phyloP scores from a whole-genome alignment of 2,329 filamentous ascomycete species.

The Beauveria caledonica region DNA sequence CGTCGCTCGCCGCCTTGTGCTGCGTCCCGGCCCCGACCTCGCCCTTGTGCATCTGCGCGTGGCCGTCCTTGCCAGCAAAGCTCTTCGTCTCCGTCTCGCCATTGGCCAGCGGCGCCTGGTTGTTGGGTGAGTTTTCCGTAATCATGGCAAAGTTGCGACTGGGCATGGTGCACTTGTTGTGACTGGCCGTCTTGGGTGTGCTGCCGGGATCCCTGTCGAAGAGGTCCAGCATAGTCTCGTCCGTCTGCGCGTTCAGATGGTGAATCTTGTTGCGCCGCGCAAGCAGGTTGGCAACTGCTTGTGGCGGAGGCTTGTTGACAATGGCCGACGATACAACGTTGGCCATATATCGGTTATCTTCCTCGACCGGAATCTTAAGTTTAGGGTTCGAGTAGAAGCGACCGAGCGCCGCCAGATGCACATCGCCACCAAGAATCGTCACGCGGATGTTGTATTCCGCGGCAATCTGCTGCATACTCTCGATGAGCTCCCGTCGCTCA shows the following conservation, averaged over 20 bases:
- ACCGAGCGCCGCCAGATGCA: slow-evolving; percentile 84
- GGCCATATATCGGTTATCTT: slow-evolving; percentile 89
- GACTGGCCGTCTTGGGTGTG: slow-evolving; percentile 61
- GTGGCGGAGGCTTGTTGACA: slow-evolving; percentile 86
- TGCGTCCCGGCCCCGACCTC: slow-evolving; percentile 70
- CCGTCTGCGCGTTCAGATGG: slow-evolving; percentile 62
- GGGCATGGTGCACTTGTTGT: slow-evolving; percentile 82
- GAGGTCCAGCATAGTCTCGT: slow-evolving; percentile 88
- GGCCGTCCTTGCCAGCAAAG: slow-evolving; percentile 51
- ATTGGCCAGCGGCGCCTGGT: slow-evolving; percentile 22
- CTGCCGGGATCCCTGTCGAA: slow-evolving; percentile 83
- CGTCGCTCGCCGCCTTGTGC: slow-evolving; percentile 60
- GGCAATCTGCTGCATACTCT: slow-evolving; percentile 74
- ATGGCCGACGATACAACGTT: slow-evolving; percentile 94
- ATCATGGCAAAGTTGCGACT: slow-evolving; percentile 91
- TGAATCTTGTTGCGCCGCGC: slow-evolving; percentile 82
- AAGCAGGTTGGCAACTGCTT: slow-evolving; percentile 80
- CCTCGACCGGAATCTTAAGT: slow-evolving; percentile 65
- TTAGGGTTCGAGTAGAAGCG: slow-evolving; percentile 91
- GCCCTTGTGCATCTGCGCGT: slow-evolving; percentile 64
- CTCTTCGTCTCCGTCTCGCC: slow-evolving; percentile 17
- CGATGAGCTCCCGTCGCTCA: slow-evolving; percentile 71
- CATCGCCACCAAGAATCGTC: slow-evolving; percentile 89
- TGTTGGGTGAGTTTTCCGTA: slow-evolving; percentile 71
- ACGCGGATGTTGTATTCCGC: slow-evolving; percentile 81